Base-by-base conservation (phyloP, 2,329 filamentous ascomycete species). In the Colletotrichum abscissum region DNA sequence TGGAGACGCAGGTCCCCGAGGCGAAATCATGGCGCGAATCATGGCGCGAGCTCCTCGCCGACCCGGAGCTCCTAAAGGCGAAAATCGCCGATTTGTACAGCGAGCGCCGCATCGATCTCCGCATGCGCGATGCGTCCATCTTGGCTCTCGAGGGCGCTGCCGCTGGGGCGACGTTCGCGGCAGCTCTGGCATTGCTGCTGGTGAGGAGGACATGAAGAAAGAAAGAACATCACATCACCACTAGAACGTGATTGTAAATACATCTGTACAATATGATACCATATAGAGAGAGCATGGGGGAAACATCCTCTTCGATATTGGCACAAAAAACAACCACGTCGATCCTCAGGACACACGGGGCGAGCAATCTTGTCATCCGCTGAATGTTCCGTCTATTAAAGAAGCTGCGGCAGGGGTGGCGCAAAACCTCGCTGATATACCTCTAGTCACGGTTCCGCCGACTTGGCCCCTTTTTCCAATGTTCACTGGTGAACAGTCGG, bases 61-160 rank as follows among this genome's bases (percentile, higher is more conserved):
- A 88, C 52, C 84, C 84, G 1, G 75, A 78, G 4, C 79, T 82
- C 73, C 91, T 89, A 86, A 87, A 83, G 77, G 83, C 85, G 7
- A 84, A 84, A 4, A 77, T 89, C 5, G 78, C 83, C 54, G 92
- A 94, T 75, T 81, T 94, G 19, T 90, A 88, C 82, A 94, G 92
- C 81, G 91, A 94, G 69, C 86, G 91, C 76, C 84, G 83, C 74
- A 84, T 95, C 78, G 85, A 88, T 62, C 78, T 94, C 74, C 89
- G 89, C 56, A 93, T 94, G 86, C 88, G 90, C 65, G 93, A 95
- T 77, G 84, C 93, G 38, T 94, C 93, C 2, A 82, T 92, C n/a
- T 84, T 94, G 76, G 92, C 89, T 62, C 82, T 94, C 46, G 90
- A 95, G 81, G 89, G 92, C 67, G 91, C 89, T 8, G 86, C 90